Evolutionary conservation across 2,329 filamentous ascomycete genomes (phyloP), one percentile per base, ranked within the genome.

Genomic region (Uncinocarpus reesii): DNA sequence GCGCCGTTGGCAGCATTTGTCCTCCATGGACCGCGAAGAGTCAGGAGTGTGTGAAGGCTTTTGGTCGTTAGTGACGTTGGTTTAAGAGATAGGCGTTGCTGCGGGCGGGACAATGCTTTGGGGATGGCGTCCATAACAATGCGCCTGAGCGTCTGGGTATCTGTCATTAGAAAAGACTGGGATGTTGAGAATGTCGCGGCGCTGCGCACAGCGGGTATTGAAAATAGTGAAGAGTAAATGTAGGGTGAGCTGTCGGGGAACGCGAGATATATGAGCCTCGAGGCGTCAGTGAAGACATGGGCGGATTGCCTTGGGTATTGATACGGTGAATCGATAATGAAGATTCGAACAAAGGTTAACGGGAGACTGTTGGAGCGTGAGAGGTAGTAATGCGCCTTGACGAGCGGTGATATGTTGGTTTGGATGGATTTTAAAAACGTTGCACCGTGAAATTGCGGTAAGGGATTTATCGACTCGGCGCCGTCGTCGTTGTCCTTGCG

Each of bases 341-440:
- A 84, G 38, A 93, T 80, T 43, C 86, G 80, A n/a, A 93, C 68
- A 21, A 92, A 72, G 1, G 85, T 75, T 3, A 92, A 69, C 0
- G 84, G 79, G 6, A 70, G 57, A 1, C 74, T 72, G 46, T 76
- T 73, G 46, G 84, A 82, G n/a, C 82, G 78, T 55, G 84, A 80
- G 52, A 92, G 78, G 57, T 86, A 82, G 63, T 86, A 92, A 65
- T 93, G 85, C 4, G 84, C 84, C 64, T 92, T 93, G 56, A 89
- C 78, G 50, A 92, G 76, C 1, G 86, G 84, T 1, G 86, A 72
- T 15, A 88, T 76, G 59, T 89, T 81, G 34, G 73, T 72, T 56
- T 89, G 83, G 1, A 95, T 76, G 55, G 82, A 83, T 54, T 79
- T 78, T 31, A 93, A 71, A 62, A 94, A 94, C 0, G 83, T 85